Evolutionary conservation across 129 eudicot genomes (phyloP).

Genomic region (Helichrysum umbraculigerum): DNA sequence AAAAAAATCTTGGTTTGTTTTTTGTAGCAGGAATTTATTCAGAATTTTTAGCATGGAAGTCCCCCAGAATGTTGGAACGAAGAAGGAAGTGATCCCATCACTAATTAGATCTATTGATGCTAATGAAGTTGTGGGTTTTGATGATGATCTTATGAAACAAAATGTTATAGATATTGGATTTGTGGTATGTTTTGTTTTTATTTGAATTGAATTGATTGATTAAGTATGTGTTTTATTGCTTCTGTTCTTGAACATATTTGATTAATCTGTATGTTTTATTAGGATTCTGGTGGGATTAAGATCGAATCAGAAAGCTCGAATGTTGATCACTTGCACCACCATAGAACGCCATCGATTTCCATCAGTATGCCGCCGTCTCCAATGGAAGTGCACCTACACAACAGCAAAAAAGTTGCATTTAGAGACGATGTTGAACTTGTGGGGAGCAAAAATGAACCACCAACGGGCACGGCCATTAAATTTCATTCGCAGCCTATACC

Average conservation of each 20-base stretch:
- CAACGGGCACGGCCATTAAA: constrained; percentile 25
- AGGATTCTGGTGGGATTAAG: constrained; percentile 41
- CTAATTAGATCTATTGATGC: constrained; percentile 50
- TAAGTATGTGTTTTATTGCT: too few relatives aligned
- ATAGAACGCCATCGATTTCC: constrained; percentile 58
- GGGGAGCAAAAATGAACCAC: constrained; percentile 3
- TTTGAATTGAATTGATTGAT: neutral
- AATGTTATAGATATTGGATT: constrained; percentile 19
- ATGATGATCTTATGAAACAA: constrained; percentile 26
- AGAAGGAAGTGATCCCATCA: constrained; percentile 44
- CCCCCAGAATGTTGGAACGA: constrained; percentile 18
- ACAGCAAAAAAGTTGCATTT: constrained; percentile 43
- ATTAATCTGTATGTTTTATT: neutral
- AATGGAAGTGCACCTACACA: constrained; percentile 27
- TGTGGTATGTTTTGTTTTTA: constrained; percentile 9
- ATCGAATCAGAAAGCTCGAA: constrained; percentile 19
- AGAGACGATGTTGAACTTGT: constrained; percentile 35
- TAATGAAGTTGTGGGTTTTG: constrained; percentile 55
- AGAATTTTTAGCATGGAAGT: constrained; percentile 38
- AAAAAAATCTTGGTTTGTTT: constrained; percentile 4
- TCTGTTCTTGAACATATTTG: constrained; percentile 6
- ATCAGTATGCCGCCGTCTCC: constrained; percentile 88
- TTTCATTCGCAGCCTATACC: constrained; percentile 74
- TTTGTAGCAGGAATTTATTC: constrained; percentile 16
- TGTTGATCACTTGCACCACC: constrained; percentile 26